These are phyloP conservation scores for Brettanomyces anomalus DNA, from an alignment of 805 yeast species.

Conservation along the genomic window DNA sequence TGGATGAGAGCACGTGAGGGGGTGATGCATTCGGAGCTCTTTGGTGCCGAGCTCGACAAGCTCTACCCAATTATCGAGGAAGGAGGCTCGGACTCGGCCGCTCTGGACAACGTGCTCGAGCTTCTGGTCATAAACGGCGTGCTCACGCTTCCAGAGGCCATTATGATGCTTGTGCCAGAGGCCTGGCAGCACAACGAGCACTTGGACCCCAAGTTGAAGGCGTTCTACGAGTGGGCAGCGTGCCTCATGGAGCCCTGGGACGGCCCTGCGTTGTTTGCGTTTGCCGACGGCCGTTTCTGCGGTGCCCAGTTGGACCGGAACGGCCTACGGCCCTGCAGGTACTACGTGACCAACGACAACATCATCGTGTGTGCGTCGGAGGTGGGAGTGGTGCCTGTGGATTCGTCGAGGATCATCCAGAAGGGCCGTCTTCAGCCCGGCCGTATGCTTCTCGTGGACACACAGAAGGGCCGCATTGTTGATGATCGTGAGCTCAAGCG, in stretches of 20 bases:
- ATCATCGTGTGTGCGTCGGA: slow-evolving; percentile 97
- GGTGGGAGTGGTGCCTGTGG: slow-evolving; percentile 92
- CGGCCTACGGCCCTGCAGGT: slow-evolving; percentile 97
- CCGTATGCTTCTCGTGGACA: slow-evolving; percentile 90
- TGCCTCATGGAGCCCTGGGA: slow-evolving; percentile 99
- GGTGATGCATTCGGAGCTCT: slow-evolving; percentile 78
- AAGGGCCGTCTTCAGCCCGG: slow-evolving; percentile 97
- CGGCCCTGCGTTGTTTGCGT: slow-evolving; percentile 95
- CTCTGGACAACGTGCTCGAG: slow-evolving; percentile 92
- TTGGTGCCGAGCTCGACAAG: slow-evolving; percentile 86
- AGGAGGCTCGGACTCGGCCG: slow-evolving; percentile 98
- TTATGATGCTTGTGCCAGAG: slow-evolving; percentile 95
- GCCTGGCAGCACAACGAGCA: slow-evolving; percentile 88
- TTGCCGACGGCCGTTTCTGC: slow-evolving; percentile 95
- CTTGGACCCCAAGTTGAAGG: slow-evolving; percentile 87
- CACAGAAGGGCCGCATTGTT: slow-evolving; percentile 84
- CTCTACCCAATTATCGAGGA: slow-evolving; percentile 94
- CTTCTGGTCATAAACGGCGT: slow-evolving; percentile 87
- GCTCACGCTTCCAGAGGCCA: slow-evolving; percentile 88
- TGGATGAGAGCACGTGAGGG: slow-evolving; percentile 99
- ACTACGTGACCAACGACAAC: slow-evolving; percentile 90
- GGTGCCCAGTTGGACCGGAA: slow-evolving; percentile 98
- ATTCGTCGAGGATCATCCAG: slow-evolving; percentile 68
- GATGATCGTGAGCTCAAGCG: slow-evolving; percentile 85
- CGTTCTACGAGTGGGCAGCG: slow-evolving; percentile 99